Percentiles rank a stretch among this genome's conserved stretches.
These are phyloP conservation scores for Dendryphion nanum DNA, from an alignment of 2,329 filamentous ascomycete species.

Conservation along the genomic window DNA sequence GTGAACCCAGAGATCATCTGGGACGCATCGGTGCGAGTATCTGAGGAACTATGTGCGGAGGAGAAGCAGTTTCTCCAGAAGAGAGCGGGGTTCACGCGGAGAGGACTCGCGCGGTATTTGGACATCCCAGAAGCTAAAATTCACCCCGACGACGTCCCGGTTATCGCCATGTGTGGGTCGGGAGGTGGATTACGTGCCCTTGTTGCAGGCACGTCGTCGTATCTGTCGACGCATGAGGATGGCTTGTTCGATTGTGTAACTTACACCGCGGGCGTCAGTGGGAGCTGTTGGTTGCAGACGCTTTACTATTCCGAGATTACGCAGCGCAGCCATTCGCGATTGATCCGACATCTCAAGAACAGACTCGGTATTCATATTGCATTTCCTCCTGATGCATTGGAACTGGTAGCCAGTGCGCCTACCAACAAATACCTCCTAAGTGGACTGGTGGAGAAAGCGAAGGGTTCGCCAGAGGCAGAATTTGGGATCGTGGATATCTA, in stretches of 20 bases:
- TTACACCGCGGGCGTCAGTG: constrained; percentile 93
- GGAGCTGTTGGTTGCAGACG: constrained; percentile 91
- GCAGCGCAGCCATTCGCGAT: constrained; percentile 61
- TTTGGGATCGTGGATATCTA: constrained; percentile 95
- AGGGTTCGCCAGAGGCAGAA: constrained; percentile 73
- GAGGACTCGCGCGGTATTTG: constrained; percentile 79
- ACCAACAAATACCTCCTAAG: constrained; percentile 90
- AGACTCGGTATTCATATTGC: constrained; percentile 87
- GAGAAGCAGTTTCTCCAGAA: constrained; percentile 73
- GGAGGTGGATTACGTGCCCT: constrained; percentile 88
- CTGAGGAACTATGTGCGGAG: constrained; percentile 75
- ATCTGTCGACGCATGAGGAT: constrained; percentile 78
- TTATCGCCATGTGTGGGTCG: constrained; percentile 91
- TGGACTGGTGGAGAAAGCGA: constrained; percentile 87
- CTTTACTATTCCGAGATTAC: constrained; percentile 82
- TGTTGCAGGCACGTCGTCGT: constrained; percentile 85
- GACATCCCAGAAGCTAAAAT: constrained; percentile 74
- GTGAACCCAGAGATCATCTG: constrained; percentile 85
- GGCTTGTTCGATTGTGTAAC: constrained; percentile 92
- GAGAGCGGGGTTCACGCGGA: constrained; percentile 65
- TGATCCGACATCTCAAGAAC: constrained; percentile 83
- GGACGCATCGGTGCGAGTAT: constrained; percentile 79
- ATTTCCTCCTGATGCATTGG: constrained; percentile 81
- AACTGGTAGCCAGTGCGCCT: constrained; percentile 78
- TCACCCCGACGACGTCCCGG: constrained; percentile 89